phyloP scores from a whole-genome alignment of 2,329 filamentous ascomycete genomes.

The Cryphonectria japonica region DNA sequence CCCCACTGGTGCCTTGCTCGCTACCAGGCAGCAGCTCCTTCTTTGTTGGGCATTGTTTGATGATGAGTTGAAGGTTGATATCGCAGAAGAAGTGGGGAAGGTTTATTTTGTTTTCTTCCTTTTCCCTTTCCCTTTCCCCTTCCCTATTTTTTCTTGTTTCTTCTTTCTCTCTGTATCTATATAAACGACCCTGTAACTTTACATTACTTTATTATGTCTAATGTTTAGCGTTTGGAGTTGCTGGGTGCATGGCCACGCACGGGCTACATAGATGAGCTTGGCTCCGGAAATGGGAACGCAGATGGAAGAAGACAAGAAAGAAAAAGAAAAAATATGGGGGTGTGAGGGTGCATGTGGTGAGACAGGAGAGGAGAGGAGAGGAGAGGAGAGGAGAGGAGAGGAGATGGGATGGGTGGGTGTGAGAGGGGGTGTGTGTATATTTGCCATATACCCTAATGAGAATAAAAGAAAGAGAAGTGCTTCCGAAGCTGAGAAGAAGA shows the following conservation, averaged over 20 bases:
- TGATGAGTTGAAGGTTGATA: not conserved
- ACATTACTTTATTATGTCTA: not conserved
- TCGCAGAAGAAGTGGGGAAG: not conserved
- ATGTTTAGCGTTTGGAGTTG: not conserved
- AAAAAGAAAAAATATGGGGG: not conserved
- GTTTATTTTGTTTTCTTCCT: not conserved
- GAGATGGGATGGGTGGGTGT: too few species aligned
- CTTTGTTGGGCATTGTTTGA: not conserved
- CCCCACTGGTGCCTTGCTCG: constrained; percentile 4
- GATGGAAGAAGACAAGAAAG: not conserved
- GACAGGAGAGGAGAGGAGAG: not conserved
- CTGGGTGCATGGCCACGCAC: constrained; percentile 1
- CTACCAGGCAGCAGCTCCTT: not conserved
- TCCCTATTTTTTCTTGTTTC: not conserved
- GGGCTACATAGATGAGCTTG: not conserved
- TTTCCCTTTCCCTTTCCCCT: not conserved
- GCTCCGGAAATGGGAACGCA: not conserved
- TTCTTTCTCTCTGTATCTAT: not conserved
- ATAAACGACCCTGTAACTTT: not conserved
- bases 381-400: not conserved
- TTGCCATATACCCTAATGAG: constrained; percentile 3
- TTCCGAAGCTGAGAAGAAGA: not conserved
- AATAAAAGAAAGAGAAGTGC: not conserved
- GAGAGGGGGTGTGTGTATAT: not conserved
- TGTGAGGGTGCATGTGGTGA: not conserved